Conservation (phyloP, 345 rosid genomes). For the Pelargonium nanum region DNA sequence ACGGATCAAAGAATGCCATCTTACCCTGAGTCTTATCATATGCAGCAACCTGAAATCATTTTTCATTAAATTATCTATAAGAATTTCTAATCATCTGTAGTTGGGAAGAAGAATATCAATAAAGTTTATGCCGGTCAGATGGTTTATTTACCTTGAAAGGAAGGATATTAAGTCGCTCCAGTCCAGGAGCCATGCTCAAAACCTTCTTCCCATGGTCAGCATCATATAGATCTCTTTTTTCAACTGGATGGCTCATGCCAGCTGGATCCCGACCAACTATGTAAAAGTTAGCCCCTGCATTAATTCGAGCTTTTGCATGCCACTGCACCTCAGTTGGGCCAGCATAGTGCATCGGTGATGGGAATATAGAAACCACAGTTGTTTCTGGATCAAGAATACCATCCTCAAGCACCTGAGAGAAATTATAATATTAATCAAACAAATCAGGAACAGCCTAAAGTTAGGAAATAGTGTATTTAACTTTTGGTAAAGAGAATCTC, state of each 20-base stretch:
- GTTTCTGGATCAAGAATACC: conserved; percentile 86
- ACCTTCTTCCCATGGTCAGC: conserved; percentile 99
- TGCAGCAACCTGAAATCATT: conserved; percentile 64
- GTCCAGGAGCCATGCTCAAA: conserved; percentile 92
- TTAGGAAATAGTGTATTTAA: no score
- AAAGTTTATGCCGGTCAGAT: neutral
- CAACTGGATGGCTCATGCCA: conserved; percentile 93
- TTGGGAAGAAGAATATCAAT: no score
- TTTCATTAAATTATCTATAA: no score
- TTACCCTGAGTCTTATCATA: conserved; percentile 89
- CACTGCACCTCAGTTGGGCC: conserved; percentile 99
- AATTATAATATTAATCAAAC: no score
- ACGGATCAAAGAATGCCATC: conserved; percentile 97
- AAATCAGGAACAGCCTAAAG: no score
- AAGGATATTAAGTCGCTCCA: conserved; percentile 87
- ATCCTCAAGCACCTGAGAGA: conserved; percentile 91
- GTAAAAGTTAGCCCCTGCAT: conserved; percentile 96
- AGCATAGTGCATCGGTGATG: conserved; percentile 97
- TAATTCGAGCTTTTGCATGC: conserved; percentile 96
- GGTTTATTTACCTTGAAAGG: conserved; percentile 68
- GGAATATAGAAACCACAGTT: conserved; percentile 87
- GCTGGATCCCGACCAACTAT: conserved; percentile 99
- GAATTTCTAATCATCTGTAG: neutral
- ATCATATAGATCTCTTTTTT: conserved; percentile 87
- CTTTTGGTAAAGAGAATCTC: no score